Evolutionary conservation across 345 rosid genomes (phyloP), one percentile per base, ranked within the genome.

Genomic region (Streptanthus diversifolius): DNA sequence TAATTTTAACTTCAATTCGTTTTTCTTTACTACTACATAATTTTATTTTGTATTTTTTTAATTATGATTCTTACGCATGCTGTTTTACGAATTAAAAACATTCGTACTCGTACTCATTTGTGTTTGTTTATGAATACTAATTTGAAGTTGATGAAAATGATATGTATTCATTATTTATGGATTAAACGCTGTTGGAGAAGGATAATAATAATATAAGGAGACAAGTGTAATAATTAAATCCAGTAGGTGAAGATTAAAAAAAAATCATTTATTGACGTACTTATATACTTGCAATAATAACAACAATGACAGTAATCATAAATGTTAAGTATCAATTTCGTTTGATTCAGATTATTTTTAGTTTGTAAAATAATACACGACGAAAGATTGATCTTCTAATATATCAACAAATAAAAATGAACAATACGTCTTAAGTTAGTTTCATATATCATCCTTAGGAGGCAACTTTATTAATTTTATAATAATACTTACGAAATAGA

Each of bases 191-290:
- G 71, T 53, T 72, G 39, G 37, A 10, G 77, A 15, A 32, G 27
- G 19, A 41, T 1, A 1, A 24, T 24, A 9, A 62, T 3, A 40
- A 55, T 5, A 44, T n/a, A 21, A 45, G 25, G 21, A 64, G 53
- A 63, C 65, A 65, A 22, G 56, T 10, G 60, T 35, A 57, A 57
- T 45, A 65, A 66, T 55, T 45, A 73, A 37, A 30, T 24, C n/a
- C n/a, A n/a, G 56, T 51, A 24, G 33, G 56, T 22, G 56, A 51
- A 24, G 17, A 51, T 51, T 0, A 47, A 45, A n/a, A 43, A 43
- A 47, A 47, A 47, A 24, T 19, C 24, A 47, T 47, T 61, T 66
- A 74, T 49, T 66, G 45, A 17, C 21, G 21, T 36, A 45, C 57
- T 56, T 12, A 40, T 63, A 53, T 27, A 29, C n/a, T 41, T 30